Conservation (phyloP, 2,329 filamentous ascomycete genomes). For the Alternaria hordeiaustralica region DNA sequence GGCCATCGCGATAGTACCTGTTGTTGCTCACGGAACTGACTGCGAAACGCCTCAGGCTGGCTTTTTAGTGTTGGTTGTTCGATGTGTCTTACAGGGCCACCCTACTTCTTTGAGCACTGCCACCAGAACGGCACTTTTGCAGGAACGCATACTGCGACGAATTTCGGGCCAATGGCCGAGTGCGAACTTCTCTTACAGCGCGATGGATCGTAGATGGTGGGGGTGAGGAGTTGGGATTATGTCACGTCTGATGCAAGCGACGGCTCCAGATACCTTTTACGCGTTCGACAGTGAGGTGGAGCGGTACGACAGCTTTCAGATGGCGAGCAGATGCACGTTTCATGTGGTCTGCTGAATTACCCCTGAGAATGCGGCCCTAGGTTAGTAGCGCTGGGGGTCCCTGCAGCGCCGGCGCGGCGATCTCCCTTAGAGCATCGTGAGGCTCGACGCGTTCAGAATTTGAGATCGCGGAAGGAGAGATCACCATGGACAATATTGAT, state of each 20-base stretch:
- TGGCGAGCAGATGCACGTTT: conserved; percentile 36
- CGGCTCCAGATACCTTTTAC: conserved; percentile 34
- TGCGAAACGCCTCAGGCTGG: background rate
- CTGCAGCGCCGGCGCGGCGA: conserved; percentile 39
- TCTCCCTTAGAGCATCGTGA: conserved; percentile 29
- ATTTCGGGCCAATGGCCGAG: conserved; percentile 28
- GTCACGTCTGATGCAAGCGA: conserved; percentile 20
- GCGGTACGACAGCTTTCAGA: conserved; percentile 7
- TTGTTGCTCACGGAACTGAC: background rate
- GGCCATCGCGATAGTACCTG: conserved; percentile 1
- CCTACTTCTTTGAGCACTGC: conserved; percentile 6
- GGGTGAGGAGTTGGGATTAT: conserved; percentile 14
- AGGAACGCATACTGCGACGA: conserved; percentile 34
- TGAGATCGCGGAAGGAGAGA: background rate
- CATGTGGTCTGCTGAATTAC: conserved; percentile 29
- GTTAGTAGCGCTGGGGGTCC: conserved; percentile 23
- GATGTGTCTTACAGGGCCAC: conserved; percentile 1
- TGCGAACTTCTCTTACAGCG: conserved; percentile 19
- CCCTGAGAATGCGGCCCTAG: conserved; percentile 24
- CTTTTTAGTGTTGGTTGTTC: background rate
- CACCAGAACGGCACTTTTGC: background rate
- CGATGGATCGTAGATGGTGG: conserved; percentile 19
- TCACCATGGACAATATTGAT: background rate
- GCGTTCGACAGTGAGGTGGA: conserved; percentile 7
- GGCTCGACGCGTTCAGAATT: conserved; percentile 9